Evolutionary conservation across 2,329 filamentous ascomycete species (phyloP).

Genomic region (Lasiodiplodia sp.): DNA sequence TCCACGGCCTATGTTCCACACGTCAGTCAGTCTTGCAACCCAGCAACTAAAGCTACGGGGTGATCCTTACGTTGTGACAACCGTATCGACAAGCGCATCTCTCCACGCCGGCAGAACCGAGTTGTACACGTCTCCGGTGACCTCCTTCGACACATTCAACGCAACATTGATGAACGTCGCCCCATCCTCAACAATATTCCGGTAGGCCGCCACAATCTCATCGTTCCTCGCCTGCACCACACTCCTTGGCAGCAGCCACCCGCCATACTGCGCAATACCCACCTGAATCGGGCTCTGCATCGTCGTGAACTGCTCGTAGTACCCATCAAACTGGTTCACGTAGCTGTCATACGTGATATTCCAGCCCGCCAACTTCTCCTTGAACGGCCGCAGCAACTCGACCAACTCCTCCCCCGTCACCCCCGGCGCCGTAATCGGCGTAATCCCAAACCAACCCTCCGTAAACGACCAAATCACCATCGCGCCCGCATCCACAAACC

Average conservation of each 20-base stretch:
- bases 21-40: too few relatives aligned
- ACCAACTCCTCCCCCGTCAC: not conserved
- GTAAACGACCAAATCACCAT: conserved; percentile 38
- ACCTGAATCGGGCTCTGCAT: conserved; percentile 34
- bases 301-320: conserved; percentile 4
- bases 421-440: conserved; percentile 7
- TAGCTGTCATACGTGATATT: not conserved
- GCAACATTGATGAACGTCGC: conserved; percentile 27
- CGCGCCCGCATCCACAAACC: not conserved
- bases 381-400: conserved; percentile 36
- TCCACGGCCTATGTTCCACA: not conserved
- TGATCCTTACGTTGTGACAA: not conserved
- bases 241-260: conserved; percentile 31
- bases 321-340: conserved; percentile 2
- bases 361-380: conserved; percentile 34
- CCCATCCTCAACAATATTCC: conserved; percentile 15
- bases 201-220: conserved; percentile 34
- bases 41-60: not conserved
- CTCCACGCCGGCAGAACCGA: conserved; percentile 7
- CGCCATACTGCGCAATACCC: conserved; percentile 40
- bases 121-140: conserved; percentile 28
- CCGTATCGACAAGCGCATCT: not conserved
- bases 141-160: conserved; percentile 34
- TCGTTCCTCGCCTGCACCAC: conserved; percentile 30
- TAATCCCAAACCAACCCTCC: conserved; percentile 30